Evolutionary conservation across 1,139 yeast species (phyloP), one percentile per base, ranked within the genome.

Genomic region (Protomyces lactucae-debilis): DNA sequence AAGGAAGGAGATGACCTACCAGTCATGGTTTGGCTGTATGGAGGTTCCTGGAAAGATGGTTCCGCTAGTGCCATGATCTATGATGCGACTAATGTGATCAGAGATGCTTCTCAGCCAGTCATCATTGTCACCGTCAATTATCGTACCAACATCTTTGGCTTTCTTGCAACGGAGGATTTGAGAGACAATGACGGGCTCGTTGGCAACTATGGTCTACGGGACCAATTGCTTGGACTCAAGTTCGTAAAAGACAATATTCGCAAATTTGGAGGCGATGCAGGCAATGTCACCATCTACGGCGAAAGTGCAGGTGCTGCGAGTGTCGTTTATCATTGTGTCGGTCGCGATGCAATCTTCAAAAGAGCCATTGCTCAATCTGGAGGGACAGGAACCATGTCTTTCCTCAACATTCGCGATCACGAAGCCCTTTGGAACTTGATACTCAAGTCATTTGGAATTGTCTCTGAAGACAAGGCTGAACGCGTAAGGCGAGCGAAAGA

Each of bases 21-120:
- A 1, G 76, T 74, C n/a, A 70, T 73, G 68, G 69, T 74, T n/a
- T 76, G 78, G 78, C 70, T 77, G 55, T 76, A 76, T 64, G 79
- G 79, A 3, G 79, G 79, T n/a, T 75, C 78, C 0, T 76, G 75
- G 64, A 43, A 66, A 9, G 68, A 65, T 16, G 77, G 78, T 2
- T 72, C 76, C 1, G 68, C 73, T 36, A 67, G 72, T 5, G 75
- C 75, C 52, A 73, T 75, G 4, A 69, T 71, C 2, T 72, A 74
- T 65, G 73, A 76, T 65, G 76, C 76, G 25, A 65, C 74, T 3
- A 61, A 64, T 8, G 70, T 76, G 23, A 75, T 76, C 0, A 64
- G 69, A 36, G 68, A 70, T 10, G 71, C 72, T 57, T 71, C 73
- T 25, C 43, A 43, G 23, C 64, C 59, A n/a, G 73, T 76, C 52